Conservation (phyloP, 495 filamentous ascomycete species). For the Penicillium flavigenum region DNA sequence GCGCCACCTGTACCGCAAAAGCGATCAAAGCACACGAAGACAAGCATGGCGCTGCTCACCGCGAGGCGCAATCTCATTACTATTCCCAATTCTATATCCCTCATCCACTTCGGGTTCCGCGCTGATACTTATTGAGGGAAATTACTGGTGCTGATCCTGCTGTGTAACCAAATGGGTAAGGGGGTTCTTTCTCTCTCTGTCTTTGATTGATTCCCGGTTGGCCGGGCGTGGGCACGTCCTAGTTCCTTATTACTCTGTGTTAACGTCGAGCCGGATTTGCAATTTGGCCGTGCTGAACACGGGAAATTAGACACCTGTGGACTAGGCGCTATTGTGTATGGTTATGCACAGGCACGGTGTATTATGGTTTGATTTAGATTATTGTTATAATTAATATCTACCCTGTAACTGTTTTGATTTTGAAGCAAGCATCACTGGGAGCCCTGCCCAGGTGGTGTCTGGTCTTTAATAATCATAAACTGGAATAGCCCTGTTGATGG, state of each 20-base stretch:
- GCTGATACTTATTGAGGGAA: slow-evolving; percentile 4
- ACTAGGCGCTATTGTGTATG: not conserved
- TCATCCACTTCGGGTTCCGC: slow-evolving; percentile 8
- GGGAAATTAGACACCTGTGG: not conserved
- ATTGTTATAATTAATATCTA: not conserved
- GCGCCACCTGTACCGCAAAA: slow-evolving; percentile 13
- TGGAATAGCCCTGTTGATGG: not conserved
- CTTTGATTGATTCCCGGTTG: slow-evolving; percentile 3
- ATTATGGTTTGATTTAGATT: not conserved
- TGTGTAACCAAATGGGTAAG: slow-evolving; percentile 23
- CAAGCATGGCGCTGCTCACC: not conserved
- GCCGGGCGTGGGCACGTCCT: slow-evolving; percentile 16
- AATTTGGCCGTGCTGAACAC: slow-evolving; percentile 6
- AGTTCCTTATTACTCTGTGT: slow-evolving; percentile 23
- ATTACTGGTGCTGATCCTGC: slow-evolving; percentile 12
- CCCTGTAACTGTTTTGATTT: not conserved
- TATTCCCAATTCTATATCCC: not conserved
- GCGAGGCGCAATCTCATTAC: not conserved
- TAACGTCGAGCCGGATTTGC: slow-evolving; percentile 18
- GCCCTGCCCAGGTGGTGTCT: too few relatives aligned
- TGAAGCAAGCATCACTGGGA: too few relatives aligned
- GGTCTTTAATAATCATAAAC: not conserved
- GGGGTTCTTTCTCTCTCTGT: not conserved
- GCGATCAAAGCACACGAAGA: slow-evolving; percentile 16
- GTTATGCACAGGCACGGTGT: slow-evolving; percentile 2